Evolutionary conservation across 2,329 filamentous ascomycete genomes (phyloP), one percentile per base, ranked within the genome.

Genomic region (Microsporum ferrugineum): DNA sequence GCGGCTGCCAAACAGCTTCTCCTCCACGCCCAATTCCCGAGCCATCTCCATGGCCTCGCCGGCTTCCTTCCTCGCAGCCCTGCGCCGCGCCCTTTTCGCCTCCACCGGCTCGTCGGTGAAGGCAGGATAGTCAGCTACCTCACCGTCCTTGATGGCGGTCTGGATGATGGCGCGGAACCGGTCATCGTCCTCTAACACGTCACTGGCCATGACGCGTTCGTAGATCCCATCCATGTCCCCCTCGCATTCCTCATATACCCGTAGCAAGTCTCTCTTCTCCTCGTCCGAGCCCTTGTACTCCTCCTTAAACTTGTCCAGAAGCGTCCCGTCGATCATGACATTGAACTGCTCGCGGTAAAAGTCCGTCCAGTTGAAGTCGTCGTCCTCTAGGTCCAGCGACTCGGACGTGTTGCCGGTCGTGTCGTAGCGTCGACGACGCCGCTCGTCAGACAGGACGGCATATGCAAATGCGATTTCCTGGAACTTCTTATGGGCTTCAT

Each of bases 381-480:
- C 82, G 71, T 90, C 87, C 58, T 80, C 75, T 36, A 87, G 69
- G 59, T 80, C 82, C 27, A 95, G 83, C 6, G 85, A 86, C 71
- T 96, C 91, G 8, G 88, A 84, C 0, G 91, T 97, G 61, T 88
- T 94, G 60, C 94, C 94, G 0, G 92, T 97, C 59, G 82, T 80
- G 71, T 99, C 92, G 77, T 96, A 99, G 62, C 89, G 88, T 67
- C 85, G 85, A 66, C 94, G 88, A 59, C 94, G 85, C 23, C 81
- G 80, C 27, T 87, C 80, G 67, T 96, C 89, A 36, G 89, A 96
- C 39, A 99, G 88, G 57, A 99, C 84, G 38, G 91, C 92, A 71
- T 97, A 96, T 59, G 94, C 92, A 69, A 96, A 92, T 29, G 92
- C 92, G 67, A 99, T 85, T 67, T 88, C 81, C 75, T 99, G 94